Evolutionary conservation across 495 filamentous ascomycete species (phyloP).

Genomic region (Coniosporium apollinis): DNA sequence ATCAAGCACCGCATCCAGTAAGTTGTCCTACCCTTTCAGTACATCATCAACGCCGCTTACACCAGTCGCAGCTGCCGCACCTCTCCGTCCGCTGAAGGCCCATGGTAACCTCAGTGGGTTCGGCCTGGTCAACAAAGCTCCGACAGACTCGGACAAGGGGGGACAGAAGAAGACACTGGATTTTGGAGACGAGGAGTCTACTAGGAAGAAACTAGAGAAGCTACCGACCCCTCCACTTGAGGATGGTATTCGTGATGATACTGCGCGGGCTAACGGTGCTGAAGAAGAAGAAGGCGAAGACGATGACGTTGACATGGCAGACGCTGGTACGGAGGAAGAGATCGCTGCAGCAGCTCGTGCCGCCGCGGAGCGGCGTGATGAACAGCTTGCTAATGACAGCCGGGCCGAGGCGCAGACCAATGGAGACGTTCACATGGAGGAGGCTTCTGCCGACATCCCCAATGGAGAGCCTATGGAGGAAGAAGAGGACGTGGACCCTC

Average conservation of each 20-base stretch:
- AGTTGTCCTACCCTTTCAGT: neutral
- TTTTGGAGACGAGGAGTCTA: constrained; percentile 75
- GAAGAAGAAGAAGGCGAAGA: constrained; percentile 47
- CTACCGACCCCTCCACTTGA: constrained; percentile 11
- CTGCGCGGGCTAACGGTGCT: constrained; percentile 40
- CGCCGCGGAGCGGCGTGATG: constrained; percentile 59
- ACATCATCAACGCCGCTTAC: constrained; percentile 5
- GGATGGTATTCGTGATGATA: constrained; percentile 32
- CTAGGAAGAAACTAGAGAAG: constrained; percentile 47
- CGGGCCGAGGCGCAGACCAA: constrained; percentile 18
- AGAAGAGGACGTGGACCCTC: constrained; percentile 65
- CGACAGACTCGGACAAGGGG: constrained; percentile 45
- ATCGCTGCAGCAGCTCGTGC: constrained; percentile 67
- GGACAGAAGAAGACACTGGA: constrained; percentile 57
- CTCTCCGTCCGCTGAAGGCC: constrained; percentile 37
- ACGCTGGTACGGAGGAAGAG: constrained; percentile 72
- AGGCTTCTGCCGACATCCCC: constrained; percentile 4
- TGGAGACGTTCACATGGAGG: neutral
- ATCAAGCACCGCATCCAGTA: constrained; percentile 2
- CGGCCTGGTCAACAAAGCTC: constrained; percentile 52
- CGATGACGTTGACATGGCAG: constrained; percentile 59
- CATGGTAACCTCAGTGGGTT: constrained; percentile 67
- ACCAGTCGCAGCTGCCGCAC: constrained; percentile 12
- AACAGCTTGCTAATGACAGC: constrained; percentile 40
- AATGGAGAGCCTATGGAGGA: constrained; percentile 16